These are phyloP conservation scores for Colletotrichum horii DNA, from an alignment of 2,329 filamentous ascomycete genomes.

Conservation along the genomic window DNA sequence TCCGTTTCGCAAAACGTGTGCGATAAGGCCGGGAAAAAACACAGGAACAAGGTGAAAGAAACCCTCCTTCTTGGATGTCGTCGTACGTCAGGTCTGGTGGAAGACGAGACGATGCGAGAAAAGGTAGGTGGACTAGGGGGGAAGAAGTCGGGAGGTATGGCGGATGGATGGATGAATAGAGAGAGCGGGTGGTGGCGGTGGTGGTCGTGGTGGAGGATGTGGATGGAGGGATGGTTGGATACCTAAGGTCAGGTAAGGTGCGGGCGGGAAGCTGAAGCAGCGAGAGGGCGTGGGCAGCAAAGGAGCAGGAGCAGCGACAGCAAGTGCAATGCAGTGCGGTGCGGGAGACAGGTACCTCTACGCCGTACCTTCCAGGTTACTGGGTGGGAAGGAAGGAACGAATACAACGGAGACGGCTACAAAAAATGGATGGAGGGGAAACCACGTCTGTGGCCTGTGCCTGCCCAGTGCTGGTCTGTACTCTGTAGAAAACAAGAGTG, in stretches of 20 bases:
- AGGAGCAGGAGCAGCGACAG: neutral
- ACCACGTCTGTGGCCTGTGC: neutral
- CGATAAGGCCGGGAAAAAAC: neutral
- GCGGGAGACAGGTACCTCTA: neutral
- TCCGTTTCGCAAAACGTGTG: constrained; percentile 14
- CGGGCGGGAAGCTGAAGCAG: neutral
- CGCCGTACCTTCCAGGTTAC: neutral
- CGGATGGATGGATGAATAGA: neutral
- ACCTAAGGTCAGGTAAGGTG: neutral
- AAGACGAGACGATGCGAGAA: constrained; percentile 7
- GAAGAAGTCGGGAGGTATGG: neutral
- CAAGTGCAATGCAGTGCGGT: neutral
- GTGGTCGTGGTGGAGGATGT: neutral
- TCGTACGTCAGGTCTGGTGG: neutral
- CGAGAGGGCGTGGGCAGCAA: neutral
- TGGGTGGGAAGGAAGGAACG: neutral
- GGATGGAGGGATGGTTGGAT: neutral
- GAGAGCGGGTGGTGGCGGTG: neutral
- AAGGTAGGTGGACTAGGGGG: neutral
- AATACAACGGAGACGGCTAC: neutral
- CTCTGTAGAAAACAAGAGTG: neutral
- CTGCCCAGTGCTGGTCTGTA: neutral
- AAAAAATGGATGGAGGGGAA: neutral
- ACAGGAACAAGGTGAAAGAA: neutral
- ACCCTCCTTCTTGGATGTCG: neutral